Percentiles rank a stretch among this genome's conserved stretches.
phyloP scores from a whole-genome alignment of 805 yeast genomes.

The Pichia exigua region DNA sequence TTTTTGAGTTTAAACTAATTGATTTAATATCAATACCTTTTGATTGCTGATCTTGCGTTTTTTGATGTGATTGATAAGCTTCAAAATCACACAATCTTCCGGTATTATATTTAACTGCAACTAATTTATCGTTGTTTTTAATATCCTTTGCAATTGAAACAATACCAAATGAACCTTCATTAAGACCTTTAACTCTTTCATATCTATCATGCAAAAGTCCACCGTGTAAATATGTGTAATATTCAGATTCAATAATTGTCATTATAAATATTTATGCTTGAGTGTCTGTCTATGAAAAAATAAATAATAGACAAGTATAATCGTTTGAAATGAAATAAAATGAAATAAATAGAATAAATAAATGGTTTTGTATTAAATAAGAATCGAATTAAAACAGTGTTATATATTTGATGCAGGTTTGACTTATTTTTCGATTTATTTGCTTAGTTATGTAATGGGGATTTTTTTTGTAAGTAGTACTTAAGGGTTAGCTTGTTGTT shows the following conservation, averaged over 20 bases:
- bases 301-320: background rate
- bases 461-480: background rate
- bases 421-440: background rate
- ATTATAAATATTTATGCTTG: background rate
- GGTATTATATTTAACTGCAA: slow-evolving; percentile 81
- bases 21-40: slow-evolving; percentile 5
- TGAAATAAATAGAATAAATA: background rate
- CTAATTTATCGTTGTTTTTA: slow-evolving; percentile 38
- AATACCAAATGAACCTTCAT: slow-evolving; percentile 90
- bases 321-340: background rate
- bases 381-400: background rate
- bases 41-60: slow-evolving; percentile 10
- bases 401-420: background rate
- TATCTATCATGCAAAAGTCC: slow-evolving; percentile 54
- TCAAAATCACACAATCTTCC: slow-evolving; percentile 42
- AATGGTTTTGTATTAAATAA: background rate
- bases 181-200: slow-evolving; percentile 61
- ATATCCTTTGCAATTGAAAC: slow-evolving; percentile 82
- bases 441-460: background rate
- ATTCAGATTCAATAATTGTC: slow-evolving; percentile 11
- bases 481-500: background rate
- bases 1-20: slow-evolving; percentile 12
- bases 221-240: slow-evolving; percentile 26
- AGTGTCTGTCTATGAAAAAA: background rate
- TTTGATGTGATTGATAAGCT: slow-evolving; percentile 11